Conservation (phyloP, 176 grass and related monocot species). For the Zoysia pacifica region DNA sequence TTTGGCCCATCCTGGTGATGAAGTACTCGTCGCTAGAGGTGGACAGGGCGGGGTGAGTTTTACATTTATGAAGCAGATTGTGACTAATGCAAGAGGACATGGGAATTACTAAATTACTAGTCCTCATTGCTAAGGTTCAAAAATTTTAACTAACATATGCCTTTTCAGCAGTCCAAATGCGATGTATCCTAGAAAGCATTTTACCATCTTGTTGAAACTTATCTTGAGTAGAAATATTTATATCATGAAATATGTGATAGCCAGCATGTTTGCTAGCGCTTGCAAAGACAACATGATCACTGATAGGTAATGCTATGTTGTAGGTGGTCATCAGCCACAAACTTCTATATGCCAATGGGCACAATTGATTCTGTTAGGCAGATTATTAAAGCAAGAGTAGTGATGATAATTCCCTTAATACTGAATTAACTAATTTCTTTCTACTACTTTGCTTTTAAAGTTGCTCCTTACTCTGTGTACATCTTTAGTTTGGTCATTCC, state of each 20-base stretch:
- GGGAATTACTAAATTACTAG: conserved; percentile 13
- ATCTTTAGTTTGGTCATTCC: conserved; percentile 12
- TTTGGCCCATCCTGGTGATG: conserved; percentile 77
- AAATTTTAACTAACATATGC: neutral
- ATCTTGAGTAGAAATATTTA: neutral
- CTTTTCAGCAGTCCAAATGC: neutral
- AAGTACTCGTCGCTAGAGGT: conserved; percentile 89
- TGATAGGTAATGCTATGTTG: neutral
- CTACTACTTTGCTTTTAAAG: neutral
- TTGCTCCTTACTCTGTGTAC: neutral
- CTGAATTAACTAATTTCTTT: neutral
- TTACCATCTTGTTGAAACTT: neutral
- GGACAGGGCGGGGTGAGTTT: conserved; percentile 87
- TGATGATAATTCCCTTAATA: neutral
- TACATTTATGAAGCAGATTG: neutral
- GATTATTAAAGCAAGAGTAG: neutral
- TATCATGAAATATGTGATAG: neutral
- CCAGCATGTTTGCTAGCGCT: neutral
- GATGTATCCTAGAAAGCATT: neutral
- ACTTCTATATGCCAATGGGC: conserved; percentile 1
- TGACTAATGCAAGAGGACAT: neutral
- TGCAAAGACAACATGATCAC: conserved; percentile 14
- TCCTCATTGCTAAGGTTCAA: neutral
- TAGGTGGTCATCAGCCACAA: neutral
- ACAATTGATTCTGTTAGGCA: neutral